Base-by-base conservation (phyloP, 2,329 filamentous ascomycete species). In the Alternaria hordeiaustralica region DNA sequence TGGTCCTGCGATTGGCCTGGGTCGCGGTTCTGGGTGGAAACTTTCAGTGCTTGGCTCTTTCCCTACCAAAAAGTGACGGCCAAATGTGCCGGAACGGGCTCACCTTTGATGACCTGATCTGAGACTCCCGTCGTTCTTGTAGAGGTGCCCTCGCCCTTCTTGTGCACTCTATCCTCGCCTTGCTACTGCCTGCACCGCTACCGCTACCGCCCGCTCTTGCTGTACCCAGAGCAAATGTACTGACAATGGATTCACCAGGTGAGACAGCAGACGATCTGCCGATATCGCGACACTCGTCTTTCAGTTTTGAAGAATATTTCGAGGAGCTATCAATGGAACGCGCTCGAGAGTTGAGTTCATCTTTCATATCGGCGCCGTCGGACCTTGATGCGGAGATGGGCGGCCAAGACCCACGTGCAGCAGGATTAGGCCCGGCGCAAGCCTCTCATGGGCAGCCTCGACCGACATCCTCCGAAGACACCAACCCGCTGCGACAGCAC, bases 341-440 rank as follows among this genome's bases (percentile, higher is more conserved):
- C 5, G 20, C 28, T 18, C 28, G 36, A 23, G 49, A 20, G 23
- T 53, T 33, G 28, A 23, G 28, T 23, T 53, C 13, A 33, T 53
- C 49, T 6, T 53, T 20, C 43, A 21, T 43, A 45, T 46, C 43
- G 44, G 43, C 44, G 53, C 23, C 23, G 46, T 50, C 46, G 49
- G 49, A 23, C 49, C 28, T 33, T 36, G 49, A 8, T 51, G 49
- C 44, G 55, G 46, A 44, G n/a, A 47, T 44, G 56, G 46, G 46
- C 23, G 44, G 60, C 62, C 62, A 61, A 61, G 58, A 26, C 54
- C 20, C 61, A 54, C 58, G 58, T 61, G 55, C 64, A 55, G 53
- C 64, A 55, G 53, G 43, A 44, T 49, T 57, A 50, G 63, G 51
- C 55, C 55, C 54, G 60, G 63, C 65, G 65, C 63, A 61, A 57